Evolutionary conservation across 1,139 yeast species (phyloP).

Genomic region (Taphrina confusa): DNA sequence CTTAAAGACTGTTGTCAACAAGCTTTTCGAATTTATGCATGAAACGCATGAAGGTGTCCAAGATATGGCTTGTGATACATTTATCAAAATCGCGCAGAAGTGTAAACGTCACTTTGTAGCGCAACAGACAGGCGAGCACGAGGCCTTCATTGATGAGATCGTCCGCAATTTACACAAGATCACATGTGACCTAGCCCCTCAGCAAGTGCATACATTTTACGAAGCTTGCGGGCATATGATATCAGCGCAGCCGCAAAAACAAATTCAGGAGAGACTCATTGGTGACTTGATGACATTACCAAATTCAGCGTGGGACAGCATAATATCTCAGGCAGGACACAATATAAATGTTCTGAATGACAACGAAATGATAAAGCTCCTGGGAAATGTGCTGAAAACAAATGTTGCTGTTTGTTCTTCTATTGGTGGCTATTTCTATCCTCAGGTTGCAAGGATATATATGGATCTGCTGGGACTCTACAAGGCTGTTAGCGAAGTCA

Average conservation of each 20-base stretch:
- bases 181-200: slow-evolving; percentile 92
- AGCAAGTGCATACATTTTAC: slow-evolving; percentile 95
- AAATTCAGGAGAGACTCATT: slow-evolving; percentile 70
- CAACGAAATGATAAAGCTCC: slow-evolving; percentile 85
- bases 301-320: slow-evolving; percentile 78
- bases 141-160: slow-evolving; percentile 89
- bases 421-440: slow-evolving; percentile 85
- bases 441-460: slow-evolving; percentile 84
- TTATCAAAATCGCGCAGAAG: slow-evolving; percentile 89
- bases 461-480: slow-evolving; percentile 87
- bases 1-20: slow-evolving; percentile 89
- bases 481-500: slow-evolving; percentile 86
- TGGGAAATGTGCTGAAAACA: slow-evolving; percentile 90
- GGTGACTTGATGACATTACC: slow-evolving; percentile 85
- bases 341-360: slow-evolving; percentile 82
- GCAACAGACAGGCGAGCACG: slow-evolving; percentile 80
- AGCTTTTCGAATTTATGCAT: slow-evolving; percentile 96
- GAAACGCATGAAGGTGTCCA: slow-evolving; percentile 95
- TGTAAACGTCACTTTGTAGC: slow-evolving; percentile 95
- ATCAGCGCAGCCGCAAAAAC: slow-evolving; percentile 71
- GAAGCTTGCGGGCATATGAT: slow-evolving; percentile 96
- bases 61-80: slow-evolving; percentile 99
- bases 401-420: slow-evolving; percentile 92
- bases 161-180: slow-evolving; percentile 77
- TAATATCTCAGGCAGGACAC: slow-evolving; percentile 81